These are phyloP conservation scores for Kurtzmaniella natalensis DNA, from an alignment of 1,139 yeast genomes.

Conservation along the genomic window DNA sequence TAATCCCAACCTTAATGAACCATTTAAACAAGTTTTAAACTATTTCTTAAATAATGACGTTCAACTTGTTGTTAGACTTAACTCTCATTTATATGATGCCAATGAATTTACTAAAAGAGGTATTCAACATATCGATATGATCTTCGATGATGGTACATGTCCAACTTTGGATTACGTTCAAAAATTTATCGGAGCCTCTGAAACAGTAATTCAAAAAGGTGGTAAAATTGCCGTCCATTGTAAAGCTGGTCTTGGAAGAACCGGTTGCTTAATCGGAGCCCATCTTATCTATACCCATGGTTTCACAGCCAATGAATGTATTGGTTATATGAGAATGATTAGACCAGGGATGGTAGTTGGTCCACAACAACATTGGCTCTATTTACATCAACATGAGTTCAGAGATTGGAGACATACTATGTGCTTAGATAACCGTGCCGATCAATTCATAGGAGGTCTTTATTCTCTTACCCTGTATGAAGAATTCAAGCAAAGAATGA, in stretches of 20 bases:
- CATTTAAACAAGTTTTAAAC: constrained; percentile 75
- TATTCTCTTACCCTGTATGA: constrained; percentile 64
- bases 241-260: constrained; percentile 96
- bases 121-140: constrained; percentile 88
- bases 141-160: constrained; percentile 97
- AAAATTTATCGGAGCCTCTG: constrained; percentile 92
- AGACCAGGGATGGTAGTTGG: constrained; percentile 99
- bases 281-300: constrained; percentile 94
- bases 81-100: constrained; percentile 85
- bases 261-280: constrained; percentile 97
- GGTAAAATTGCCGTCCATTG: constrained; percentile 98
- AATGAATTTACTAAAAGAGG: constrained; percentile 77
- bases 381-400: constrained; percentile 91
- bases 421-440: constrained; percentile 72
- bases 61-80: constrained; percentile 83
- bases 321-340: constrained; percentile 91
- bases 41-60: constrained; percentile 73
- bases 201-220: constrained; percentile 74
- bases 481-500: constrained; percentile 45
- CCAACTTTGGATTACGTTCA: constrained; percentile 92
- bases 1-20: constrained; percentile 45
- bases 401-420: constrained; percentile 94
- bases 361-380: constrained; percentile 98
- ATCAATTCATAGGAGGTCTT: constrained; percentile 71
- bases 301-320: constrained; percentile 94